A percentile compares a stretch with the other conserved stretches of the same genome.
These are phyloP conservation scores for Microstegium vimineum DNA, from an alignment of 176 grass and related monocot species.

Conservation along the genomic window DNA sequence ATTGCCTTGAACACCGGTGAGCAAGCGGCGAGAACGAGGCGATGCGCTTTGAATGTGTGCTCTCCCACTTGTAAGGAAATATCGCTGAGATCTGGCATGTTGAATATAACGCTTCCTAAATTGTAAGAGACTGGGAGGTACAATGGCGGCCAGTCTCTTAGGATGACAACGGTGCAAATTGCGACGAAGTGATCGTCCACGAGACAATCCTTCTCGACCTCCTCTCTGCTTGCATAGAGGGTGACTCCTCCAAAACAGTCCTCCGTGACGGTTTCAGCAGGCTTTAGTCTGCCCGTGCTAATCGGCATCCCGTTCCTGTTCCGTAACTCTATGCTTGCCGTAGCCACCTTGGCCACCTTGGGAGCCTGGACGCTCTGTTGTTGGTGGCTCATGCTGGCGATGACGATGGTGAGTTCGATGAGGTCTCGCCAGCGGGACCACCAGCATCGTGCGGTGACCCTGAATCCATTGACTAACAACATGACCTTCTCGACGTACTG, in stretches of 20 bases:
- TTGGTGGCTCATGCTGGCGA: not conserved
- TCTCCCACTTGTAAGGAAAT: not conserved
- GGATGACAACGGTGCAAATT: not conserved
- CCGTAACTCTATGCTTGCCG: not conserved
- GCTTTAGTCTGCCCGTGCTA: not conserved
- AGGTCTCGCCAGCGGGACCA: too few species aligned
- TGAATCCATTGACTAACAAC: not conserved
- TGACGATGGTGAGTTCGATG: not conserved
- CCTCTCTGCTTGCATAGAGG: not conserved
- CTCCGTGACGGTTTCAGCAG: not conserved
- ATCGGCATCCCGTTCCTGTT: not conserved
- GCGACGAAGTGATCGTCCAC: conserved; percentile 5
- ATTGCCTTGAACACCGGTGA: not conserved
- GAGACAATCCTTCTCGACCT: not conserved
- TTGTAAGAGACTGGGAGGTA: not conserved
- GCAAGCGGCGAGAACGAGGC: not conserved
- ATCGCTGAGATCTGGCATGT: not conserved
- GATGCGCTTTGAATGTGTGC: not conserved
- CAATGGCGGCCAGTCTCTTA: not conserved
- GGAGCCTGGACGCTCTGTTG: not conserved
- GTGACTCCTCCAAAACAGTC: not conserved
- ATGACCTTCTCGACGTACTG: not conserved
- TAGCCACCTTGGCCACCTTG: not conserved
- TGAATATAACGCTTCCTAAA: not conserved
- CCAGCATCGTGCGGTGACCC: not conserved